These are phyloP conservation scores for Cenococcum geophilum DNA, from an alignment of 495 filamentous ascomycete genomes.

Conservation along the genomic window DNA sequence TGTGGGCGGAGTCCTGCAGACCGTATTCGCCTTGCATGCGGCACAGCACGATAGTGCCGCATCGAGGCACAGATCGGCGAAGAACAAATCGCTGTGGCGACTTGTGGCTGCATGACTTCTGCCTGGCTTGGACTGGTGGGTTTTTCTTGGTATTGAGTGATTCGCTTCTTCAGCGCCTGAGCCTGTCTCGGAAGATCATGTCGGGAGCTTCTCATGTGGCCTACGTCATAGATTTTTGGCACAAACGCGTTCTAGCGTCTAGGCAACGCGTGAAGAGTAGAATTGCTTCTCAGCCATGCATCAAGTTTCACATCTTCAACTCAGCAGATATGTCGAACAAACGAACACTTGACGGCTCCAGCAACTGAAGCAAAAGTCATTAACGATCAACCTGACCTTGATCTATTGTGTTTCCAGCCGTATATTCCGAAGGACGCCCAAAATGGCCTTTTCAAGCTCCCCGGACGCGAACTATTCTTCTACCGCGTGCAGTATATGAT, in stretches of 20 bases:
- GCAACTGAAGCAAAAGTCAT: constrained; percentile 42
- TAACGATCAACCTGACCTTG: constrained; percentile 57
- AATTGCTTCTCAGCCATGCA: not conserved
- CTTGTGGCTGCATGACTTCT: too few species aligned
- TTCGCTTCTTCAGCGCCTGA: too few species aligned
- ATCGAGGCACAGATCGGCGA: too few species aligned
- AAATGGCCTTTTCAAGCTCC: constrained; percentile 57
- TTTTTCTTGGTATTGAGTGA: too few species aligned
- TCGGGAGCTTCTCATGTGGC: not conserved
- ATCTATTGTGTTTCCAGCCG: constrained; percentile 63
- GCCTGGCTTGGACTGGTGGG: too few species aligned
- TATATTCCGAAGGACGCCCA: constrained; percentile 50
- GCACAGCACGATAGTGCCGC: not conserved
- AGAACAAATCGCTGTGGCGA: too few species aligned
- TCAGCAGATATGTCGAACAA: constrained; percentile 36
- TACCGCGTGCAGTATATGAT: constrained; percentile 68
- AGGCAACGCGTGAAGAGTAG: not conserved
- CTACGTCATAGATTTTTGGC: constrained; percentile 1
- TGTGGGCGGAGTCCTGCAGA: not conserved
- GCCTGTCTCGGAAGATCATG: too few species aligned
- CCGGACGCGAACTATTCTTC: constrained; percentile 58
- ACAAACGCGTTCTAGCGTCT: not conserved
- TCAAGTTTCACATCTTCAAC: not conserved
- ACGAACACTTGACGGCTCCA: constrained; percentile 46
- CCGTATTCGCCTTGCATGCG: not conserved